phyloP scores from a whole-genome alignment of 2,329 filamentous ascomycete genomes.

The Beauveria scarabaeidicola region DNA sequence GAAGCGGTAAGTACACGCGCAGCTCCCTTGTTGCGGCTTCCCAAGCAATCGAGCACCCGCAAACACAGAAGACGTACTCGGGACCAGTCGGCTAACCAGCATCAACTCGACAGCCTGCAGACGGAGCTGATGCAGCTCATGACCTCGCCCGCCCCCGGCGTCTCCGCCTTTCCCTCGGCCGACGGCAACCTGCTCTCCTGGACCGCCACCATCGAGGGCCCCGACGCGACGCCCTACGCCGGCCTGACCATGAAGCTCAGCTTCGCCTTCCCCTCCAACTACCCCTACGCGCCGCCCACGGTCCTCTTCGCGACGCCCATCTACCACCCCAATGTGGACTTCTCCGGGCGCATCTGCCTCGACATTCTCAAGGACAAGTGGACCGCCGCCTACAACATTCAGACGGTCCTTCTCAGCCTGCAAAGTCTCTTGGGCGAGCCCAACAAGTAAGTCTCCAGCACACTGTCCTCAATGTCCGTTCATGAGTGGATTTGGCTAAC shows the following conservation, averaged over 20 bases:
- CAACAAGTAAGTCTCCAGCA: slow-evolving; percentile 63
- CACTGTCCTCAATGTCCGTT: neutral
- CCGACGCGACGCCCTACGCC: slow-evolving; percentile 84
- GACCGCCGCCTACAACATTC: slow-evolving; percentile 95
- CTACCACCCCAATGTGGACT: slow-evolving; percentile 98
- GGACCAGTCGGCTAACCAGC: neutral
- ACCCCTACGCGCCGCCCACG: slow-evolving; percentile 83
- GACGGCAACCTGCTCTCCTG: slow-evolving; percentile 87
- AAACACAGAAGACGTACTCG: neutral
- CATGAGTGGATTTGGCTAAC: neutral
- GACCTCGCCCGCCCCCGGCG: slow-evolving; percentile 85
- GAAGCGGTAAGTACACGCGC: slow-evolving; percentile 52
- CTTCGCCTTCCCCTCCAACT: slow-evolving; percentile 84
- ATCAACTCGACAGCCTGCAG: slow-evolving; percentile 58
- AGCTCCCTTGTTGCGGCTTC: slow-evolving; percentile 8
- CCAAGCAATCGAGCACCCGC: neutral
- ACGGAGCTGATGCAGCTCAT: slow-evolving; percentile 98
- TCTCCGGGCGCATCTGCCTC: slow-evolving; percentile 90
- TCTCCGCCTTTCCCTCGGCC: slow-evolving; percentile 87
- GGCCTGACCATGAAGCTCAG: slow-evolving; percentile 84
- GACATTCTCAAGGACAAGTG: slow-evolving; percentile 99
- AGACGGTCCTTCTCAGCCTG: slow-evolving; percentile 83
- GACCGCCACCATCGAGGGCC: slow-evolving; percentile 90
- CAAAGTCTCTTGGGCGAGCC: slow-evolving; percentile 94
- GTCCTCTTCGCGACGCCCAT: slow-evolving; percentile 98